Percentiles rank a stretch among this genome's conserved stretches.
Conservation (phyloP, 163 green algal species). For the Prototheca wickerhamii region DNA sequence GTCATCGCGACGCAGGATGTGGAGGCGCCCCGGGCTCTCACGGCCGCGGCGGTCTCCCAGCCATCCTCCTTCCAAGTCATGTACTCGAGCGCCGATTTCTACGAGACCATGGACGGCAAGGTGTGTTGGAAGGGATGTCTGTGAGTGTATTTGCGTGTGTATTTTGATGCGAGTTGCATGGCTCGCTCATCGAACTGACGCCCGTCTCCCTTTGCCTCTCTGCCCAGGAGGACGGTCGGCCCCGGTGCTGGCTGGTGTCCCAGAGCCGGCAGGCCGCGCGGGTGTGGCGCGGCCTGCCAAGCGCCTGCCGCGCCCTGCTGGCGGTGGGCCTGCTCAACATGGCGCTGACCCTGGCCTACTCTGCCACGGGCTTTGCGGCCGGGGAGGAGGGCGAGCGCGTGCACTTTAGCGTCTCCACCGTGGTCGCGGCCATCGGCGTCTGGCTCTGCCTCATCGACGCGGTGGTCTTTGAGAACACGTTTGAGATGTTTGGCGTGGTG, state of each 20-base stretch:
- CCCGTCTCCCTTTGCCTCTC: no score
- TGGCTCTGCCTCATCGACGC: constrained; percentile 20
- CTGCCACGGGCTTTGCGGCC: neutral
- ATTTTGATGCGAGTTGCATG: no score
- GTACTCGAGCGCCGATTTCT: no score
- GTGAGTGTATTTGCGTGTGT: no score
- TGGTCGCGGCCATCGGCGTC: constrained; percentile 24
- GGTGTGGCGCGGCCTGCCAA: constrained; percentile 10
- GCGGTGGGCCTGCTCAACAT: neutral
- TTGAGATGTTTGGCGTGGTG: constrained; percentile 16
- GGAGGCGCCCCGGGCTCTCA: no score
- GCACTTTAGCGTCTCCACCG: constrained; percentile 13
- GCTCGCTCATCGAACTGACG: no score
- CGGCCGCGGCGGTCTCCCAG: no score
- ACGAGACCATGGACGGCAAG: no score
- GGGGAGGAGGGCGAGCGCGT: constrained; percentile 7
- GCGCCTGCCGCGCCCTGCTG: constrained; percentile 6
- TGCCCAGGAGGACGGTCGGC: neutral
- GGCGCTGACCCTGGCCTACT: neutral
- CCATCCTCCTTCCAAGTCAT: no score
- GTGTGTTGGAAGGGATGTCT: no score
- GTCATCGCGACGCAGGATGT: no score
- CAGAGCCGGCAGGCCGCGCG: neutral
- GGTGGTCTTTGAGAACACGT: constrained; percentile 27
- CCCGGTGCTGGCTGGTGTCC: no score